A percentile compares a stretch with the other conserved stretches of the same genome.
Conservation (phyloP, 257 asterid genomes). For the Scutellaria minor region DNA sequence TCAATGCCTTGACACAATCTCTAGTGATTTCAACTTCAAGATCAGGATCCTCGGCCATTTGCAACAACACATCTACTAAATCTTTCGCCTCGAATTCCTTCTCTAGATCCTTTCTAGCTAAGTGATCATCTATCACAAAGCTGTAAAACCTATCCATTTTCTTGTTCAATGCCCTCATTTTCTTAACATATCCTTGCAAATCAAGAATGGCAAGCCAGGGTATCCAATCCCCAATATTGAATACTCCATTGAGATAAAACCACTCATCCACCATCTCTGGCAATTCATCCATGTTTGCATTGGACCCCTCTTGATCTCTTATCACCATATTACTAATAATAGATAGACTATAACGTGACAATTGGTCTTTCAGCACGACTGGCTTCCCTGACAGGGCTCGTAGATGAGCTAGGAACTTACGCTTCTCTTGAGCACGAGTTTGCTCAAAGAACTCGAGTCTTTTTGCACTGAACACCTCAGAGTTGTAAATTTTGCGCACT, state of each 20-base stretch:
- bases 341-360: conserved; percentile 18
- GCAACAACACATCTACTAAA: conserved; percentile 33
- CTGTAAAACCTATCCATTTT: conserved; percentile 42
- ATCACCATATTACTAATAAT: conserved; percentile 5
- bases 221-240: conserved; percentile 56
- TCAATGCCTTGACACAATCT: conserved; percentile 42
- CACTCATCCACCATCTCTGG: conserved; percentile 43
- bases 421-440: conserved; percentile 45
- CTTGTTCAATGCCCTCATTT: conserved; percentile 44
- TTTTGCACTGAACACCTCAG: conserved; percentile 36
- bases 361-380: conserved; percentile 35
- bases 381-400: conserved; percentile 37
- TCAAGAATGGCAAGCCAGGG: conserved; percentile 52
- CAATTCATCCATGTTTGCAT: no score
- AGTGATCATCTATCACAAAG: conserved; percentile 41
- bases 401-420: conserved; percentile 28
- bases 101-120: not conserved
- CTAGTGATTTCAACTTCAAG: conserved; percentile 42
- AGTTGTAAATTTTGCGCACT: conserved; percentile 40
- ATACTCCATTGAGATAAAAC: conserved; percentile 44
- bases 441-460: conserved; percentile 40
- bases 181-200: conserved; percentile 48
- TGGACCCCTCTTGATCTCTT: no score
- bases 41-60: conserved; percentile 38
- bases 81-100: conserved; percentile 20